A percentile compares a stretch with the other conserved stretches of the same genome.
phyloP scores from a whole-genome alignment of 768 basidiomycete species.

The Boletales sp. region DNA sequence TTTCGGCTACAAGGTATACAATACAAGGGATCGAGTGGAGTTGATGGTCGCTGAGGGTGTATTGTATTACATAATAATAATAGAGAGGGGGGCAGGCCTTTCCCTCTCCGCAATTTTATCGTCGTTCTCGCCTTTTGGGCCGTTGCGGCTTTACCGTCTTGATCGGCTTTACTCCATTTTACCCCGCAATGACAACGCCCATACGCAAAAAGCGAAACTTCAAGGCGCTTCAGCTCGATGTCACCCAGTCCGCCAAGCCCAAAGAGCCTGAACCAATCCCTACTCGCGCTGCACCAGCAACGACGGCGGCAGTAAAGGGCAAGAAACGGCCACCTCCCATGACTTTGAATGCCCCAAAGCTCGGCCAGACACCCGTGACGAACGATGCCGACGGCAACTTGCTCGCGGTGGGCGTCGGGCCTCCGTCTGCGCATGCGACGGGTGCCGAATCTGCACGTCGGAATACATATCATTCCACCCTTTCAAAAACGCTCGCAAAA shows the following conservation, averaged over 20 bases:
- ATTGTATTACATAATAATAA: conserved; percentile 20
- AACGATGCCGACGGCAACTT: conserved; percentile 38
- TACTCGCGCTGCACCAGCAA: conserved; percentile 44
- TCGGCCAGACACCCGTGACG: conserved; percentile 35
- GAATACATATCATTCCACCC: conserved; percentile 73
- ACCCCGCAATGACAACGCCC: conserved; percentile 44
- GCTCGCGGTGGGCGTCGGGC: conserved; percentile 44
- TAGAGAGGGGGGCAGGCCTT: background rate
- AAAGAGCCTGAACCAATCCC: conserved; percentile 43
- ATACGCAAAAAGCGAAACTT: conserved; percentile 92
- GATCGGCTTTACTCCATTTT: background rate
- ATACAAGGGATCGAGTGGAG: too few relatives aligned
- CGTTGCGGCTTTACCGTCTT: background rate
- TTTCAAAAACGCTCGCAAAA: conserved; percentile 81
- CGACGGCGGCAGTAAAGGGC: conserved; percentile 36
- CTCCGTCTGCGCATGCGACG: conserved; percentile 52
- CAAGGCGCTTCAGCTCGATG: conserved; percentile 77
- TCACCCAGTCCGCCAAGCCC: conserved; percentile 40
- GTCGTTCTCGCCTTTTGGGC: conserved; percentile 7
- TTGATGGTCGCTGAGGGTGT: background rate
- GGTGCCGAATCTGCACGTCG: conserved; percentile 52
- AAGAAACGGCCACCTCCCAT: conserved; percentile 84
- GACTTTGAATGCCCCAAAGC: conserved; percentile 71
- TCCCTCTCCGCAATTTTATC: conserved; percentile 17
- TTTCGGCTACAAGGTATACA: background rate